phyloP scores from a whole-genome alignment of 495 filamentous ascomycete genomes.

The Pseudevernia furfuracea region DNA sequence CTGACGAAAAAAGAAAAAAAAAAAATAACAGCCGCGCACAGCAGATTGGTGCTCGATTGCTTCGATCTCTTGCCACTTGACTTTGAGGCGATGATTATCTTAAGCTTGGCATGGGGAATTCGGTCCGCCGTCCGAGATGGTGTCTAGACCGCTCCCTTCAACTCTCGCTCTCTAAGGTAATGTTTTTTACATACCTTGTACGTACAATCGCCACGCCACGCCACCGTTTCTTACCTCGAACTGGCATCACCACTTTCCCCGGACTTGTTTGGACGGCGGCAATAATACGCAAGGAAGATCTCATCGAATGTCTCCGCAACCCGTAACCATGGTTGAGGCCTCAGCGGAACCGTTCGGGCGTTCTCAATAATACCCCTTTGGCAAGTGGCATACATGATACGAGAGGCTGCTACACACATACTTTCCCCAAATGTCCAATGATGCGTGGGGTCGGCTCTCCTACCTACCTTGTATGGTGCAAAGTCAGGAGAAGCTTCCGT shows the following conservation, averaged over 20 bases:
- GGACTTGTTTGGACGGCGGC: not conserved
- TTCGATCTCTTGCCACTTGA: too few species aligned
- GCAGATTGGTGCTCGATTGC: too few species aligned
- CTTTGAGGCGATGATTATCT: not conserved
- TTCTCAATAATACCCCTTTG: not conserved
- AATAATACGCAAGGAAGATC: not conserved
- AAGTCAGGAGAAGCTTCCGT: not conserved
- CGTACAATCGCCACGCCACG: not conserved
- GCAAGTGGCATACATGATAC: too few species aligned
- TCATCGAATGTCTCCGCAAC: not conserved
- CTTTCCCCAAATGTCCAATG: not conserved
- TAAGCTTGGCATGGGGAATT: not conserved
- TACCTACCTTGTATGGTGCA: not conserved
- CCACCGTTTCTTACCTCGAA: not conserved
- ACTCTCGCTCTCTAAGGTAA: too few species aligned
- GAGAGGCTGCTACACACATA: not conserved
- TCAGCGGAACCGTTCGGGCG: not conserved
- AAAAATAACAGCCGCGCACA: too few species aligned
- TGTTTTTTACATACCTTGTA: too few species aligned
- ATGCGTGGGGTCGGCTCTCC: not conserved
- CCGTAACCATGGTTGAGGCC: not conserved
- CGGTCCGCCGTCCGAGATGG: constrained; percentile 13
- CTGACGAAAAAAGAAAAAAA: too few species aligned
- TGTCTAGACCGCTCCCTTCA: constrained; percentile 7
- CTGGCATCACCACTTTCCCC: not conserved